Base-by-base conservation (phyloP, 371 early-diverging fungal genomes). In the Mortierella sp. region DNA sequence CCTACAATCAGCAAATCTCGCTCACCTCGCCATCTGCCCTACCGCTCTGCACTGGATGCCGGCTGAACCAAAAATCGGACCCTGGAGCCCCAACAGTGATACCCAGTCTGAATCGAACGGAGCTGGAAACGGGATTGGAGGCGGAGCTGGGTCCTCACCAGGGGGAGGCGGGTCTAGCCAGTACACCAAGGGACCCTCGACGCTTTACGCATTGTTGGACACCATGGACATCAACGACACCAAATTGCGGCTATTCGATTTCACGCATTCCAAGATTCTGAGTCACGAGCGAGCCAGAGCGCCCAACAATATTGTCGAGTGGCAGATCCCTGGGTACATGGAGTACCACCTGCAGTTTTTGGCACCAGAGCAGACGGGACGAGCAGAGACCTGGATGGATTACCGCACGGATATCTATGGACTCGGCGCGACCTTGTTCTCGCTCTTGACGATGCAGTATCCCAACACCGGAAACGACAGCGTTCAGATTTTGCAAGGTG, bases 391-490 rank as follows among this genome's bases (percentile, higher is more conserved):
- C 49, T 91, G 90, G 70, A 91, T 91, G 38, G 93, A 93, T 76
- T 90, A 92, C 79, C 86, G 93, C 35, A 93, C 93, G 21, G 93
- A 93, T 76, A 89, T 93, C 8, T 93, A 93, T 78, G 91, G 90
- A 41, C 81, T 93, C 21, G 93, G 93, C 5, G 90, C 90, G 43
- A 90, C 91, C 0, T 87, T 93, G 43, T 93, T 88, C 70, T 86
- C 91, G 46, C 54, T 84, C 24, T 75, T 93, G 56, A 90, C 91
- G 4, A 89, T 89, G 75, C 85, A 88, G 41, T 77, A 91, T 48
- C 93, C 93, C 1, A 90, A 91, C 74, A 75, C 89, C 32, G 87
- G 91, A 29, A 88, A 75, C 49, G 91, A 89, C n/a, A 91, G 91
- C n/a, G 92, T 92, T 82, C 91, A 92, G 73, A 90, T 92, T 55